Evolutionary conservation across 306 rosid species (phyloP).

Genomic region (Ormosia emarginata): DNA sequence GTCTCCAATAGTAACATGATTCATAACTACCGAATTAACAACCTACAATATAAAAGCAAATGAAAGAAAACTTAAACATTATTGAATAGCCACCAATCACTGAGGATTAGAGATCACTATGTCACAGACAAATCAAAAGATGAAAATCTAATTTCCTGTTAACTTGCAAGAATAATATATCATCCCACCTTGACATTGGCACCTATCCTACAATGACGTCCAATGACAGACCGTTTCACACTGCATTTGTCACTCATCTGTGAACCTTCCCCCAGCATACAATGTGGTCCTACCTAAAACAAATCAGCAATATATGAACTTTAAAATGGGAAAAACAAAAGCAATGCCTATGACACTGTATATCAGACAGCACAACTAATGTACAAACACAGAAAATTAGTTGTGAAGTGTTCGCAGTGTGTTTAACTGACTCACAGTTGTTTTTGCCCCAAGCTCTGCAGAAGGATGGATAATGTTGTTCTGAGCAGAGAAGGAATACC

Average conservation of each 20-base stretch:
- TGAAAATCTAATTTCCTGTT: constrained; percentile 13
- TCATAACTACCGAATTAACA: constrained; percentile 86
- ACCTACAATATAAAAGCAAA: constrained; percentile 43
- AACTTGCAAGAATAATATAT: constrained; percentile 15
- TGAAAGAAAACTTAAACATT: not conserved
- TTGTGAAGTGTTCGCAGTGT: not conserved
- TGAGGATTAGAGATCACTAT: not conserved
- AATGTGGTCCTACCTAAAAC: constrained; percentile 96
- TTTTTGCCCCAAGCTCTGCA: constrained; percentile 85
- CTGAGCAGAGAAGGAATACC: constrained; percentile 88
- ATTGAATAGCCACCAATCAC: constrained; percentile 13
- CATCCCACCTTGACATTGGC: constrained; percentile 82
- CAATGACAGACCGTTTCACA: constrained; percentile 93
- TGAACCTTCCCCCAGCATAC: constrained; percentile 98
- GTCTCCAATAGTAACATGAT: constrained; percentile 89
- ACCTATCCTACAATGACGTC: constrained; percentile 98
- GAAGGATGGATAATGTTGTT: constrained; percentile 80
- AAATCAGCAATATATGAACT: constrained; percentile 21
- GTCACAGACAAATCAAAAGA: not conserved
- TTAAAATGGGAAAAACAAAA: constrained; percentile 1
- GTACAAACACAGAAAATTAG: not conserved
- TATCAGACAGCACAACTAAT: not conserved
- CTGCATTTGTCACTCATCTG: constrained; percentile 98
- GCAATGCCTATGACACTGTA: constrained; percentile 14
- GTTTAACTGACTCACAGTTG: constrained; percentile 71